Conservation (phyloP, 495 filamentous ascomycete species). For the Penicillium daleae region DNA sequence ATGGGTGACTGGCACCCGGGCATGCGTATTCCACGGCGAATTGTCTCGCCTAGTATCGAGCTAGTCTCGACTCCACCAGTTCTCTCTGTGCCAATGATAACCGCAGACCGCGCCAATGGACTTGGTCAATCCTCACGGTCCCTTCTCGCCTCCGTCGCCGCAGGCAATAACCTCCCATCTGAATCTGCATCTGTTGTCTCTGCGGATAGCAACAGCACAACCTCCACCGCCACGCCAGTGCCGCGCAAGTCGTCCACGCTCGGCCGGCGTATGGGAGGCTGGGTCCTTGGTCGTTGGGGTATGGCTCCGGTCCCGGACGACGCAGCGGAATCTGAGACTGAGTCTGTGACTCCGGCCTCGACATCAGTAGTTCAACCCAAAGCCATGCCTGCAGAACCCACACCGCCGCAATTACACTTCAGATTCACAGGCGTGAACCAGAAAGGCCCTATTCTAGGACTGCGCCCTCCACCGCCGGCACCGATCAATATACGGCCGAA, state of each 20-base stretch:
- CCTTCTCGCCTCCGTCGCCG: constrained; percentile 47
- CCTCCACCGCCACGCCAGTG: constrained; percentile 25
- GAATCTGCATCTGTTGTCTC: constrained; percentile 30
- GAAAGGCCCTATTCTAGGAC: constrained; percentile 49
- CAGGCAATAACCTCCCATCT: constrained; percentile 19
- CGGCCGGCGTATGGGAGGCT: constrained; percentile 54
- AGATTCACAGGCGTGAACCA: constrained; percentile 52
- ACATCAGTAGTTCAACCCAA: not conserved
- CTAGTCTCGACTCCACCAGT: constrained; percentile 46
- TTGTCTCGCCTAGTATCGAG: constrained; percentile 40
- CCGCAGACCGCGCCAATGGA: constrained; percentile 37
- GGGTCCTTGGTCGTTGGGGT: constrained; percentile 61
- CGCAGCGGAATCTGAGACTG: constrained; percentile 18
- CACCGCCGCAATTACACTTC: constrained; percentile 30
- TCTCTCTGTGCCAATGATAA: constrained; percentile 49
- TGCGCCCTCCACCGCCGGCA: constrained; percentile 37
- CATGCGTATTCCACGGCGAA: constrained; percentile 40
- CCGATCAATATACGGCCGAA: constrained; percentile 40
- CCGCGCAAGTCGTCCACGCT: constrained; percentile 39
- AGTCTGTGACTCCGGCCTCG: constrained; percentile 11
- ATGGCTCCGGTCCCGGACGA: constrained; percentile 40
- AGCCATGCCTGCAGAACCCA: not conserved
- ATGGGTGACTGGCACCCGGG: constrained; percentile 39
- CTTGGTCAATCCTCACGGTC: constrained; percentile 38
- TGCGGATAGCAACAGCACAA: constrained; percentile 28